Conservation (phyloP, 2,329 filamentous ascomycete genomes). For the Botrytis elliptica region DNA sequence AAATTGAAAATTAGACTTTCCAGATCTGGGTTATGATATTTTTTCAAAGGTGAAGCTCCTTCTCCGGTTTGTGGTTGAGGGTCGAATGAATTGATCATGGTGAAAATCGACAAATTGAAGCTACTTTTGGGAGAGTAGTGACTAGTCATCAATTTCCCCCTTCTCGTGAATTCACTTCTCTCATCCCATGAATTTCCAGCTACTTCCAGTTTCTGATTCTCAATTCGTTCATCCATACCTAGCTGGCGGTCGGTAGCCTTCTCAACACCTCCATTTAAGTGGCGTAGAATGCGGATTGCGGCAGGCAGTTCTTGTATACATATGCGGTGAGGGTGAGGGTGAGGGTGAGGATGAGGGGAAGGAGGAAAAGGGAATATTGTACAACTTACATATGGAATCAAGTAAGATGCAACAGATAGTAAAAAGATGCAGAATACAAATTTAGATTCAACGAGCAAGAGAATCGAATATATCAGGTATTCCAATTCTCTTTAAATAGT, state of each 20-base stretch:
- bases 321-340: conserved; percentile 1
- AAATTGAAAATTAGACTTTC: neutral
- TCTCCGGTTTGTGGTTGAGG: neutral
- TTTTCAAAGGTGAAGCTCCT: neutral
- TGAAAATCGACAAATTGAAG: neutral
- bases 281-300: conserved; percentile 11
- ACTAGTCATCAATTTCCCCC: neutral
- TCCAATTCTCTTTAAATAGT: neutral
- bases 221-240: neutral
- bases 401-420: neutral
- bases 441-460: neutral
- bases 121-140: too few relatives aligned
- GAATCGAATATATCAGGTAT: neutral
- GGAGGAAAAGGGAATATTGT: neutral
- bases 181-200: neutral
- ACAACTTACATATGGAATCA: conserved; percentile 13
- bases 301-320: conserved; percentile 14
- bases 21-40: neutral
- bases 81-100: neutral
- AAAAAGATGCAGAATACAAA: neutral
- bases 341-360: neutral
- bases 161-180: neutral
- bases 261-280: neutral
- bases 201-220: neutral
- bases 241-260: too few relatives aligned